Percentiles rank a stretch among this genome's conserved stretches.
Conservation (phyloP, 495 filamentous ascomycete species). For the Massariosphaeria phaeospora region DNA sequence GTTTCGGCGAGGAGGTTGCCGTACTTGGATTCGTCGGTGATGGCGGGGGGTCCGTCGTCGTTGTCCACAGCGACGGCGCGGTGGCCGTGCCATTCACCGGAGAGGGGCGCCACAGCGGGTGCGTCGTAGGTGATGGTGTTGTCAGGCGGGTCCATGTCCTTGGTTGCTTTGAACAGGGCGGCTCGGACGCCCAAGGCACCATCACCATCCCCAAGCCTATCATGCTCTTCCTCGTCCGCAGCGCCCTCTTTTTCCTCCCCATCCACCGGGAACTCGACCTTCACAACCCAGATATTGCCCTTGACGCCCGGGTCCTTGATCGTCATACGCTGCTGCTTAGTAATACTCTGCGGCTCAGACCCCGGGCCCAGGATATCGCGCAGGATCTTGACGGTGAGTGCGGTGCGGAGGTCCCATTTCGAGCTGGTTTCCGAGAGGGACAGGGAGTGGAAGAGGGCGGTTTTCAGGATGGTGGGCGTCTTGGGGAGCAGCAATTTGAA, state of each 20-base stretch:
- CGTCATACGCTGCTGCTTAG: constrained; percentile 58
- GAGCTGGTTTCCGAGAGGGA: constrained; percentile 59
- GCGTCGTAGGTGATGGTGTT: constrained; percentile 40
- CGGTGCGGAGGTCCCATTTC: constrained; percentile 76
- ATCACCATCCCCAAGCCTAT: too few species aligned
- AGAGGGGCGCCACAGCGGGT: constrained; percentile 55
- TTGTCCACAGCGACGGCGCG: constrained; percentile 54
- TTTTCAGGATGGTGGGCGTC: constrained; percentile 62
- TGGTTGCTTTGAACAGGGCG: constrained; percentile 58
- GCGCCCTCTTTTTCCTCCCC: too few species aligned
- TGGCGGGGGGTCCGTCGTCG: constrained; percentile 48
- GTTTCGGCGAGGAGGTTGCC: constrained; percentile 65
- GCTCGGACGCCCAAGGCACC: constrained; percentile 58
- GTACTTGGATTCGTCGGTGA: constrained; percentile 70
- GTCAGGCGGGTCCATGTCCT: constrained; percentile 49
- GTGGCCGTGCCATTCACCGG: constrained; percentile 86
- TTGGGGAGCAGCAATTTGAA: constrained; percentile 34
- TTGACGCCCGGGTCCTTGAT: constrained; percentile 64
- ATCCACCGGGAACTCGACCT: constrained; percentile 54
- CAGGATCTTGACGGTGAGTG: constrained; percentile 64
- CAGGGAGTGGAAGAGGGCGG: constrained; percentile 62
- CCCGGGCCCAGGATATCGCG: constrained; percentile 54
- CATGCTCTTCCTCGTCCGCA: too few species aligned
- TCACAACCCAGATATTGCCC: constrained; percentile 75
- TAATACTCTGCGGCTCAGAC: constrained; percentile 46